These are phyloP conservation scores for Paramecium pentaurelia DNA, from an alignment of 73 alveolate genomes.

Conservation along the genomic window DNA sequence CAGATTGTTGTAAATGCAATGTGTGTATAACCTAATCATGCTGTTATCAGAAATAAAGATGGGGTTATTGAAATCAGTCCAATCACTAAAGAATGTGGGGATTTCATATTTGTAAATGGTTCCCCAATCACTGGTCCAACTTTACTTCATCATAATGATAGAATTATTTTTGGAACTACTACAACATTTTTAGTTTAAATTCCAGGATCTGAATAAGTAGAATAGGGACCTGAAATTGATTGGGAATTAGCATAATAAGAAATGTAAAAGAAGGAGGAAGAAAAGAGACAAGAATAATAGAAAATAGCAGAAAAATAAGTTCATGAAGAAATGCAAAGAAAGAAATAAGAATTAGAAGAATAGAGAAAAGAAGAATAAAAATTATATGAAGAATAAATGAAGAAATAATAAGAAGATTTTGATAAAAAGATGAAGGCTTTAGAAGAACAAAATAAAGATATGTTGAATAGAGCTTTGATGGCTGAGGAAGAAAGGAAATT, in stretches of 20 bases:
- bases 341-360: conserved; percentile 47
- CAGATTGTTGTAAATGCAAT: conserved; percentile 84
- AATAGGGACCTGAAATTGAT: conserved; percentile 51
- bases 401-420: conserved; percentile 50
- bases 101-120: conserved; percentile 63
- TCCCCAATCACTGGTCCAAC: neutral
- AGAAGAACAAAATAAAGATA: neutral
- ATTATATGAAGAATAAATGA: conserved; percentile 24
- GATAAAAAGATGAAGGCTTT: neutral
- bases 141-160: conserved; percentile 63
- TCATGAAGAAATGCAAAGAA: conserved; percentile 45
- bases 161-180: conserved; percentile 79
- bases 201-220: conserved; percentile 34
- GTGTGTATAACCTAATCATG: conserved; percentile 88
- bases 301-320: neutral
- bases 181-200: conserved; percentile 68
- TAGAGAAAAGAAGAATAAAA: conserved; percentile 43
- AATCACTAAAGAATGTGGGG: conserved; percentile 52
- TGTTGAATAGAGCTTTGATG: neutral
- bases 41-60: conserved; percentile 59
- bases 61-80: conserved; percentile 61
- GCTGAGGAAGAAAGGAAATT: conserved; percentile 48
- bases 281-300: conserved; percentile 13
- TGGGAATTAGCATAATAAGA: conserved; percentile 59
- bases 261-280: conserved; percentile 31